Conservation (phyloP, 1,139 yeast genomes). For the Kurtzmaniella natalensis region DNA sequence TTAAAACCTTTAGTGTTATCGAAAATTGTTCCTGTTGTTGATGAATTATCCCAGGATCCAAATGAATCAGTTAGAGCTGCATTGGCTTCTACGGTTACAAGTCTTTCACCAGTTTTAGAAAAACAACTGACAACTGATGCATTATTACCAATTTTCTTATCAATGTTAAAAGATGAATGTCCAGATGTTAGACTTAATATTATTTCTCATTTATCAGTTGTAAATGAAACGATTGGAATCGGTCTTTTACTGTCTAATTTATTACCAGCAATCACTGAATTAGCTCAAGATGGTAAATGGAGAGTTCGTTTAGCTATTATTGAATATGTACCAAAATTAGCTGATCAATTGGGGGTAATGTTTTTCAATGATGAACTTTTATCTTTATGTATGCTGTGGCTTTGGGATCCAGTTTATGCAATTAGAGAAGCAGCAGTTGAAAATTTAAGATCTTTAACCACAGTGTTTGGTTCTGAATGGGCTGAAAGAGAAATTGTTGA, state of each 20-base stretch:
- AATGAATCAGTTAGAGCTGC: slow-evolving; percentile 93
- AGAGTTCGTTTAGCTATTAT: slow-evolving; percentile 95
- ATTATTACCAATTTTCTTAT: slow-evolving; percentile 81
- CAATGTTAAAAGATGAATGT: slow-evolving; percentile 94
- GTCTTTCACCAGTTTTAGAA: slow-evolving; percentile 81
- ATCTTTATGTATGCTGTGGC: slow-evolving; percentile 89
- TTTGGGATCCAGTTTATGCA: slow-evolving; percentile 96
- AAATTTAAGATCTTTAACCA: slow-evolving; percentile 74
- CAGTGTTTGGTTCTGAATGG: slow-evolving; percentile 92
- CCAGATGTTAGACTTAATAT: slow-evolving; percentile 95
- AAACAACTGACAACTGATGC: slow-evolving; percentile 80
- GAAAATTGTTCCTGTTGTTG: slow-evolving; percentile 79
- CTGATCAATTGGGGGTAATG: slow-evolving; percentile 91
- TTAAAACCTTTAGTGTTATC: slow-evolving; percentile 42
- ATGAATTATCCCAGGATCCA: slow-evolving; percentile 81
- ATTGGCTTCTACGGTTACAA: slow-evolving; percentile 82
- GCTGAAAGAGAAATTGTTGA: slow-evolving; percentile 80
- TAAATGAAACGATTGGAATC: slow-evolving; percentile 92
- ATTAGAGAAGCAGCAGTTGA: slow-evolving; percentile 94
- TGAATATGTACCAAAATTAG: slow-evolving; percentile 91
- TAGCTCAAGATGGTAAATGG: slow-evolving; percentile 97
- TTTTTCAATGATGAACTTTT: slow-evolving; percentile 92
- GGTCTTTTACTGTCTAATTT: slow-evolving; percentile 80
- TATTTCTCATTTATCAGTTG: slow-evolving; percentile 85
- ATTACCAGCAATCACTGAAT: slow-evolving; percentile 92